Evolutionary conservation across 2,329 filamentous ascomycete species (phyloP), one percentile per base, ranked within the genome.

Genomic region (Aspergillus flavus): DNA sequence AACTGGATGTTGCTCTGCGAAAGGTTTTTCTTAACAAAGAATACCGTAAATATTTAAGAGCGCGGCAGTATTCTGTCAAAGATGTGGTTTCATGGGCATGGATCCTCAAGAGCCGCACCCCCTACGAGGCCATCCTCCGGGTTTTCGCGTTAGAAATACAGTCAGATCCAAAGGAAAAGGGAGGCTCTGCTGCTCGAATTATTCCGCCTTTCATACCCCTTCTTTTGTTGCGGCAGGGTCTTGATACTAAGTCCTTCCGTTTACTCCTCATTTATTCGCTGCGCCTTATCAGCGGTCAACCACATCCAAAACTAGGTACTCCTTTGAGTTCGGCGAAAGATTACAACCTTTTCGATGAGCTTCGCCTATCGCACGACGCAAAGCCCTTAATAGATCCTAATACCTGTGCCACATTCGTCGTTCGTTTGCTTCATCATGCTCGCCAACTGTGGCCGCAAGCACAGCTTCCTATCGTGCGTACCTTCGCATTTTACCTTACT

Each of bases 371-470:
- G 2, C 54, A 48, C 14, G 21, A 66, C 12, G 53, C 50, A 12
- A 59, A 60, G 58, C 67, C 67, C 45, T 62, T 63, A 57, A 64
- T 76, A 30, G 69, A 72, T 53, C 63, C 69, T 34, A 72, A 66
- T n/a, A 75, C 71, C 19, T 71, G 80, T 43, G 74, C 80, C 66
- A 71, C 75, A 23, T 72, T 84, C 34, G 77, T 83, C 57, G 71
- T 80, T 56, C 80, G 83, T 26, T 75, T 87, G 32, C 70, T 86
- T 43, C 80, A 80, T 21, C 83, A 84, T 75, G 83, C 84, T 62
- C 80, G 83, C 26, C 71, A 75, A 50, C 75, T 83, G 16, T 84
- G 81, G 79, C 84, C 85, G 3, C 72, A 78, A 36, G 77, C 79
- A 4, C 75, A 85, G 32, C 69, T 79, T 30, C 72, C 73, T 30